phyloP scores from a whole-genome alignment of 768 basidiomycete genomes.

The Guyanaporus albipodus region DNA sequence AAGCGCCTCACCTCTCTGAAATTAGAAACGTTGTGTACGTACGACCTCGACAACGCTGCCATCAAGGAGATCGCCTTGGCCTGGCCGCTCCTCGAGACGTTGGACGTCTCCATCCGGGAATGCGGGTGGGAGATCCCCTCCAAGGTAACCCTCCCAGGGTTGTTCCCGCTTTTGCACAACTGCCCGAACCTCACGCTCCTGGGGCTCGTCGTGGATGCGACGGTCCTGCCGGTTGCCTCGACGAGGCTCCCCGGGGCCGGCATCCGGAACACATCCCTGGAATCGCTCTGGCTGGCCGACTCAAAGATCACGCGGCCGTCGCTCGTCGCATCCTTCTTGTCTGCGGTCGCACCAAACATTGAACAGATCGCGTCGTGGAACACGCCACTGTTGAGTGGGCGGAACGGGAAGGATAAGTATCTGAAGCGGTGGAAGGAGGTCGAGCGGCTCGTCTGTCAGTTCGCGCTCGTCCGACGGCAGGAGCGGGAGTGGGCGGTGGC shows the following conservation, averaged over 20 bases:
- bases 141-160: constrained; percentile 23
- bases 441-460: constrained; percentile 18
- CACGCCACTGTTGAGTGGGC: constrained; percentile 25
- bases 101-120: constrained; percentile 28
- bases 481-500: constrained; percentile 21
- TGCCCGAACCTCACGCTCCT: constrained; percentile 25
- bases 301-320: constrained; percentile 25
- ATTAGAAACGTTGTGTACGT: constrained; percentile 29
- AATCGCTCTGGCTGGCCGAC: constrained; percentile 28
- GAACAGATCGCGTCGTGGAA: constrained; percentile 31
- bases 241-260: constrained; percentile 15
- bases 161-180: constrained; percentile 18
- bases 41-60: constrained; percentile 20
- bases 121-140: constrained; percentile 31
- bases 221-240: constrained; percentile 9
- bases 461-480: constrained; percentile 18
- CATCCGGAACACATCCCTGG: constrained; percentile 23
- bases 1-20: constrained; percentile 21
- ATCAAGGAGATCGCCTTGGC: constrained; percentile 25
- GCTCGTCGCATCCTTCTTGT: constrained; percentile 28
- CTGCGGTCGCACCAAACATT: constrained; percentile 28
- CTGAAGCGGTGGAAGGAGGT: constrained; percentile 23
- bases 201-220: constrained; percentile 29
- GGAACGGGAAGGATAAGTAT: constrained; percentile 25
- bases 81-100: constrained; percentile 26